Evolutionary conservation across 352 stramenopile genomes (phyloP), one percentile per base, ranked within the genome.

Genomic region (Phytopythium sindhum): DNA sequence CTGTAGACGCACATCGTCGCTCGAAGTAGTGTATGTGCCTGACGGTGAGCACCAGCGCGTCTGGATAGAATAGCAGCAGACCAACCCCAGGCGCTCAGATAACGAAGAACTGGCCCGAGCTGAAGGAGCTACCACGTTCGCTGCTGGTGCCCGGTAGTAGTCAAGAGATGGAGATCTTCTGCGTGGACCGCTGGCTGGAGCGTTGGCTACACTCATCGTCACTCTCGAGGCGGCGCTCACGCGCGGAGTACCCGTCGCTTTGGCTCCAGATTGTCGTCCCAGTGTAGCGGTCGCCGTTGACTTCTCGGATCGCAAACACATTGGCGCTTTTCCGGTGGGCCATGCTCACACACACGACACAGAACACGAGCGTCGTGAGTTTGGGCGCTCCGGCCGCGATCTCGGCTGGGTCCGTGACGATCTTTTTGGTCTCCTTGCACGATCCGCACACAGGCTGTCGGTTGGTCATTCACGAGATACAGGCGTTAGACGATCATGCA

Each of bases 381-480:
- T 78, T 37, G 2, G 70, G 37, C 14, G 61, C 66, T 17, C 72
- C 69, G 2, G 61, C 47, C 4, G 64, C 24, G 47, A 53, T 26
- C 23, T 53, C 47, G 12, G 9, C 59, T 17, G 69, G 71, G 23
- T 78, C 72, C 39, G 77, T 61, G 33, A 69, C 77, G 64, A 80
- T 65, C 61, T 78, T 78, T 35, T 70, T 70, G 4, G 35, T 72
- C 19, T 72, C 73, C 29, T 68, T 65, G 57, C 74, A 82, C 35
- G 72, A 70, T 50, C 64, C 69, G 60, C 74, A 82, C n/a, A 80
- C 72, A 28, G 69, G 62, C 74, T 82, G 10, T 6, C 1, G 21
- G 10, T 39, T 10, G 47, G 42, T 57, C 39, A 10, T n/a, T 7
- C 19, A 23, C 42, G 19, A 50, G 10, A 4, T 14, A 26, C 11